Percentiles rank a stretch among this genome's conserved stretches.
Evolutionary conservation across 192 early-diverging fungal species (phyloP).

Genomic region (Coemansia guatemalensis): DNA sequence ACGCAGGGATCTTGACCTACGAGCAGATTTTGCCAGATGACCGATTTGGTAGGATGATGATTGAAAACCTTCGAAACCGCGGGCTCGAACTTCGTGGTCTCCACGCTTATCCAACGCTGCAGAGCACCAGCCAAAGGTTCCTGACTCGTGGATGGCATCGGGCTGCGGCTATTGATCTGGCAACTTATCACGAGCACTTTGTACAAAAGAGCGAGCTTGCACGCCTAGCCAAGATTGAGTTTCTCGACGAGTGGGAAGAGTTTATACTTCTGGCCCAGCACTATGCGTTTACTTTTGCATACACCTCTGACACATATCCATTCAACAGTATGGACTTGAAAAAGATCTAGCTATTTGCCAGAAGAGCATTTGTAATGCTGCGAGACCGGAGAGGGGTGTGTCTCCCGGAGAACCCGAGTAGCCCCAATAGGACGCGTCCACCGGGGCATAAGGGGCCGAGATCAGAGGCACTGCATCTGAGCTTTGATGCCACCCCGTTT

Average conservation of each 20-base stretch:
- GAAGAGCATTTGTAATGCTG: no score
- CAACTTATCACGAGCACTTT: constrained; percentile 27
- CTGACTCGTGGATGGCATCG: constrained; percentile 58
- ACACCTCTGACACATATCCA: constrained; percentile 15
- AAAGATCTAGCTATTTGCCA: background rate
- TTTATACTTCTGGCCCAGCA: constrained; percentile 79
- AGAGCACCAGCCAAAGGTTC: constrained; percentile 71
- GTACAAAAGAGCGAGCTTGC: constrained; percentile 18
- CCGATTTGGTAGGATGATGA: constrained; percentile 90
- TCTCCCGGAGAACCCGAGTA: no score
- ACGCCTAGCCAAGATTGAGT: constrained; percentile 73
- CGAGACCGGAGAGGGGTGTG: no score
- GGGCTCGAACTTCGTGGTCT: constrained; percentile 81
- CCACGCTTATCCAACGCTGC: constrained; percentile 69
- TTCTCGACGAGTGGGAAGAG: constrained; percentile 92
- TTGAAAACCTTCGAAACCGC: constrained; percentile 75
- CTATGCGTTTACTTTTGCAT: constrained; percentile 83
- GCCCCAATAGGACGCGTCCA: no score
- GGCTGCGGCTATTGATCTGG: constrained; percentile 60
- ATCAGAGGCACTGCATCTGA: no score
- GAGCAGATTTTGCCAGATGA: constrained; percentile 92
- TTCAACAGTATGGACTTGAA: constrained; percentile 14
- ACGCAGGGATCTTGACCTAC: constrained; percentile 72
- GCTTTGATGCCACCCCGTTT: no score
- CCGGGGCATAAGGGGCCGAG: no score